Percentiles rank a stretch among this genome's conserved stretches.
Evolutionary conservation across 2,329 filamentous ascomycete species (phyloP).

Genomic region (Pseudocercospora pini-densiflorae): DNA sequence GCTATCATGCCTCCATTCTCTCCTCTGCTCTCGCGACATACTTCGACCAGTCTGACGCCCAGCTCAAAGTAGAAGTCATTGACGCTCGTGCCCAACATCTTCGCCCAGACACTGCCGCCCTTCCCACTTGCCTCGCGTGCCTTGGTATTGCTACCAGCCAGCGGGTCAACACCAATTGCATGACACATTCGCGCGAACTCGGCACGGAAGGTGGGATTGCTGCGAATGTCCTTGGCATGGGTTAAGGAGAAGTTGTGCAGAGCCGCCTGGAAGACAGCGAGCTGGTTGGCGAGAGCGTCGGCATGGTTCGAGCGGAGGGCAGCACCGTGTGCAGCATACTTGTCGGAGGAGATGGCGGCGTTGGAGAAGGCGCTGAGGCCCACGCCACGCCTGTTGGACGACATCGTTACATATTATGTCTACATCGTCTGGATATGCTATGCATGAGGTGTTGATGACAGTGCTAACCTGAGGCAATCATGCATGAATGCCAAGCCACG

Average conservation of each 20-base stretch:
- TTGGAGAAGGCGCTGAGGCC: conserved; percentile 90
- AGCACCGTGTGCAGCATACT: conserved; percentile 88
- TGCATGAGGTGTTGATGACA: neutral
- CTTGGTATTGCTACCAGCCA: conserved; percentile 61
- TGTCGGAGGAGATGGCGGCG: conserved; percentile 79
- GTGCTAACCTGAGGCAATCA: conserved; percentile 5
- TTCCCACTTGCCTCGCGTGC: conserved; percentile 49
- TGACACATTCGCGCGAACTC: conserved; percentile 99
- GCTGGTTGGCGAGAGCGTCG: conserved; percentile 85
- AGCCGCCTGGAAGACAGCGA: conserved; percentile 93
- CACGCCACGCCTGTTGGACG: conserved; percentile 72
- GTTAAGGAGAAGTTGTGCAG: conserved; percentile 95
- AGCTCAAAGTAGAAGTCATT: conserved; percentile 99
- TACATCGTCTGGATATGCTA: neutral
- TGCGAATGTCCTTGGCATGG: conserved; percentile 94
- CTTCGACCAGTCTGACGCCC: conserved; percentile 91
- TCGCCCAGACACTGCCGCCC: conserved; percentile 81
- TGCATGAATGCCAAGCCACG: conserved; percentile 15
- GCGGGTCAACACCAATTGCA: conserved; percentile 92
- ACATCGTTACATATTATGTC: conserved; percentile 41
- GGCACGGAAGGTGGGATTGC: conserved; percentile 90
- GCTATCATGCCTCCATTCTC: conserved; percentile 95
- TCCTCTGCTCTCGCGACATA: conserved; percentile 80
- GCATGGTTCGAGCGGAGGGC: conserved; percentile 84
- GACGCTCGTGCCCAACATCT: conserved; percentile 86